Evolutionary conservation across 2,329 filamentous ascomycete genomes (phyloP).

Genomic region (Fusarium ambrosium): DNA sequence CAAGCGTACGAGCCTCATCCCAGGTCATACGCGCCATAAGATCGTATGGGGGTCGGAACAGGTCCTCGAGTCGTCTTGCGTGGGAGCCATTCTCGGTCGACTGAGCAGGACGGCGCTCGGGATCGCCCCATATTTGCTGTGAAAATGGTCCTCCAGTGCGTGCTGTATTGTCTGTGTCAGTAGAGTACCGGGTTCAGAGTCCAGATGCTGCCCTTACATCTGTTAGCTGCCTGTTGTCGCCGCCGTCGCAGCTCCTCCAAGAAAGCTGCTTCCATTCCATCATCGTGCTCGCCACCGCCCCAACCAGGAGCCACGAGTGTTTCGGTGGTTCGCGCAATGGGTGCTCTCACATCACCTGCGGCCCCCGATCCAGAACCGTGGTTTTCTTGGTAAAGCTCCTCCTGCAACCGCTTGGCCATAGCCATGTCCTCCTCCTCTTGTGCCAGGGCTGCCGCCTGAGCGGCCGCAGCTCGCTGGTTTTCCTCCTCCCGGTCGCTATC

Average conservation of each 20-base stretch:
- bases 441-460: conserved; percentile 59
- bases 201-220: conserved; percentile 46
- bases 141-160: conserved; percentile 54
- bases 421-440: conserved; percentile 90
- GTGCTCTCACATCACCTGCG: conserved; percentile 81
- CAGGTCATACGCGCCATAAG: conserved; percentile 85
- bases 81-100: conserved; percentile 70
- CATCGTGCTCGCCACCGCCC: conserved; percentile 63
- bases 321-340: conserved; percentile 91
- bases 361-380: conserved; percentile 51
- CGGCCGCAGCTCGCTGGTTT: conserved; percentile 57
- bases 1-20: conserved; percentile 86
- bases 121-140: conserved; percentile 56
- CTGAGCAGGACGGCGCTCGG: conserved; percentile 37
- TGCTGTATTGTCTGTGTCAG: conserved; percentile 31
- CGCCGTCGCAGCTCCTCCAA: conserved; percentile 73
- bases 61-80: conserved; percentile 84
- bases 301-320: conserved; percentile 82
- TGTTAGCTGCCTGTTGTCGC: conserved; percentile 45
- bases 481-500: conserved; percentile 56
- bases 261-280: conserved; percentile 69
- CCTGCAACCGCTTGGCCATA: conserved; percentile 90
- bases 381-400: conserved; percentile 83
- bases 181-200: not conserved
- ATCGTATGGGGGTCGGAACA: conserved; percentile 93